Percentiles rank a stretch among this genome's conserved stretches.
Conservation (phyloP, 2,329 filamentous ascomycete genomes). For the Nakataea oryzae region DNA sequence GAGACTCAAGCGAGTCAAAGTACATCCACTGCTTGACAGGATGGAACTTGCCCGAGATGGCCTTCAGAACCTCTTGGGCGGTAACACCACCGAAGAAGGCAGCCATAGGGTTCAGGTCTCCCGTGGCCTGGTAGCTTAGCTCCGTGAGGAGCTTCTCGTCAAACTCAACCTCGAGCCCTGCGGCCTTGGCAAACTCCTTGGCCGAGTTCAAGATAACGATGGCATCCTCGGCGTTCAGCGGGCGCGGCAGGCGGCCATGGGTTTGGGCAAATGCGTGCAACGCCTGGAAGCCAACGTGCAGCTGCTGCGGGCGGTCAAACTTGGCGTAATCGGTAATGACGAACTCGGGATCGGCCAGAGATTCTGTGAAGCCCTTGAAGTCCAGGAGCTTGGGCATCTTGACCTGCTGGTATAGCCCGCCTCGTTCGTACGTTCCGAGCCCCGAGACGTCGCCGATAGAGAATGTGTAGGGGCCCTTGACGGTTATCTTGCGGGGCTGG, state of each 20-base stretch:
- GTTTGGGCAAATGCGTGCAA: conserved; percentile 74
- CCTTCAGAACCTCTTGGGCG: conserved; percentile 92
- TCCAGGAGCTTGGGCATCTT: conserved; percentile 95
- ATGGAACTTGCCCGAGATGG: conserved; percentile 94
- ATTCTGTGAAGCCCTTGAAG: conserved; percentile 70
- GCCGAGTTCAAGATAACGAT: conserved; percentile 65
- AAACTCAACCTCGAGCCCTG: conserved; percentile 71
- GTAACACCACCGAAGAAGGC: conserved; percentile 91
- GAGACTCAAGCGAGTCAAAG: conserved; percentile 93
- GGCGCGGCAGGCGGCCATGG: conserved; percentile 66
- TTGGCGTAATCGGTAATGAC: conserved; percentile 95
- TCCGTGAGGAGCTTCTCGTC: conserved; percentile 90
- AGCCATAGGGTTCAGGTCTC: conserved; percentile 84
- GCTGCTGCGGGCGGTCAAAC: conserved; percentile 85
- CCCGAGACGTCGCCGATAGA: conserved; percentile 88
- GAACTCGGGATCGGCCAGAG: conserved; percentile 80
- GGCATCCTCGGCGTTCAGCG: conserved; percentile 80
- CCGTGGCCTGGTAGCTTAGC: conserved; percentile 85
- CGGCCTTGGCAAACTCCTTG: conserved; percentile 61
- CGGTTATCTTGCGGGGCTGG: conserved; percentile 80
- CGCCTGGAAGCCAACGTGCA: conserved; percentile 88
- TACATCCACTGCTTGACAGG: conserved; percentile 96
- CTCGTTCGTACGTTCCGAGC: conserved; percentile 76
- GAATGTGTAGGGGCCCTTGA: conserved; percentile 95
- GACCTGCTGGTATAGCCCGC: conserved; percentile 87